Evolutionary conservation across 495 filamentous ascomycete genomes (phyloP), one percentile per base, ranked within the genome.

Genomic region (Cenococcum geophilum): DNA sequence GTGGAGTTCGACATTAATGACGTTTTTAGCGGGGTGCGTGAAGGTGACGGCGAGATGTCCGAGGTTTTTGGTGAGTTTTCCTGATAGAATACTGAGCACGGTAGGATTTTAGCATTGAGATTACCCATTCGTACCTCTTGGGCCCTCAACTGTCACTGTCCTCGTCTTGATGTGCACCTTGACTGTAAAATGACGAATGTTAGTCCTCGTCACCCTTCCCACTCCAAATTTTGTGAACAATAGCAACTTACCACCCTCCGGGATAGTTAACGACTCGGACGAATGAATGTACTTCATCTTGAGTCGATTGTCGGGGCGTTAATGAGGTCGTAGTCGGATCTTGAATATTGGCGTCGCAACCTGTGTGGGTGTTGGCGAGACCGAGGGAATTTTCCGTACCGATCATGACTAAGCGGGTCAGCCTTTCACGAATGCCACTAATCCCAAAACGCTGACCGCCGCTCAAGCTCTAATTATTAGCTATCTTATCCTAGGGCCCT

Each of bases 1-100:
- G 83, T 97, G 95, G 73, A 98, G 83, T 78, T 96, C 91, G 76
- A 98, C 95, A 68, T 86, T 84, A 84, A 98, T 92, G 61, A 88
- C 73, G 77, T 87, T 80, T 78, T 86, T 83, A 79, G 83, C 80
- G 70, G 88, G 86, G 72, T 86, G 80, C 71, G 85, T 86, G 84
- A 97, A 98, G 84, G 85, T 92, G 76, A 96, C 90, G 57, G 32
- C 20, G 18, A 98, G 80, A 59, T 98, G 93, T 76, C 86, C 89
- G 63, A 98, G 86, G 77, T 96, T 88, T 87, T 98, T 98, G 54
- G 78, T 80, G 70, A 98, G 89, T 80, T 95, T 95, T 80, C 91
- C 87, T 88, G n/a, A 54, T 14, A 1, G 10, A 12, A 43, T 48
- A 45, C 18, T 18, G 14, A 16, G 25, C 18, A 18, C 12, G 5